A percentile compares a stretch with the other conserved stretches of the same genome.
These are phyloP conservation scores for Haematococcus lacustris DNA, from an alignment of 139 green algal species.

Conservation along the genomic window DNA sequence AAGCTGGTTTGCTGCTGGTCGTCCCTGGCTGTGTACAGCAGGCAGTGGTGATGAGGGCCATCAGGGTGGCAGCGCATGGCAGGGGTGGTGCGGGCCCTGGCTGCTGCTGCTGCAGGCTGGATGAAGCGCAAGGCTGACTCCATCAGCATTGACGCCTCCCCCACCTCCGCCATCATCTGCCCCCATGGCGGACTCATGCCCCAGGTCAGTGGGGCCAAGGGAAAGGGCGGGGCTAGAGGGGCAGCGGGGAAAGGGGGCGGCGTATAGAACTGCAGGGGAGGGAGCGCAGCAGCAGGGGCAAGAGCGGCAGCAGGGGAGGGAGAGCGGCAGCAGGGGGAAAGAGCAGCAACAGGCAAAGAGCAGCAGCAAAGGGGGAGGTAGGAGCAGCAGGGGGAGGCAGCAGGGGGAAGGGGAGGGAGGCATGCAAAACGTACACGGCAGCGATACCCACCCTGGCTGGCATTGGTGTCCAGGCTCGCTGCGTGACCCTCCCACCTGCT, in stretches of 20 bases:
- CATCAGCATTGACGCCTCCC: constrained; percentile 14
- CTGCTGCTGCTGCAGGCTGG: too few species aligned
- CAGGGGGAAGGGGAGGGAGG: neutral
- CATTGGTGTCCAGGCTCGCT: neutral
- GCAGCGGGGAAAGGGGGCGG: constrained; percentile 32
- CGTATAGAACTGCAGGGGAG: constrained; percentile 6
- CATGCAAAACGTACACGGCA: neutral
- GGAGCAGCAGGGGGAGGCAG: too few species aligned
- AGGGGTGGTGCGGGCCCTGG: neutral
- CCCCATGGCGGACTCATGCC: constrained; percentile 48
- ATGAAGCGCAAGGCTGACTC: constrained; percentile 11
- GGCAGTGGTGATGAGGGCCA: neutral
- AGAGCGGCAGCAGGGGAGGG: too few species aligned
- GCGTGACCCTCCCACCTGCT: neutral
- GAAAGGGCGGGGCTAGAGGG: constrained; percentile 14
- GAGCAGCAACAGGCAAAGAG: neutral
- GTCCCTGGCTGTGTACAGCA: too few species aligned
- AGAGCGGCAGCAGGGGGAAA: neutral
- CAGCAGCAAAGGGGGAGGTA: neutral
- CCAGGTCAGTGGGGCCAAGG: neutral
- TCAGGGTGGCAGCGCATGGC: constrained; percentile 8
- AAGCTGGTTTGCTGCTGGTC: neutral
- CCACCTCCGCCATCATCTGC: constrained; percentile 48
- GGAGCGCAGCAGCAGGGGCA: constrained; percentile 13
- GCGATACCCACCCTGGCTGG: neutral